These are phyloP conservation scores for Simplicillium aogashimaense DNA, from an alignment of 2,329 filamentous ascomycete genomes.

Conservation along the genomic window DNA sequence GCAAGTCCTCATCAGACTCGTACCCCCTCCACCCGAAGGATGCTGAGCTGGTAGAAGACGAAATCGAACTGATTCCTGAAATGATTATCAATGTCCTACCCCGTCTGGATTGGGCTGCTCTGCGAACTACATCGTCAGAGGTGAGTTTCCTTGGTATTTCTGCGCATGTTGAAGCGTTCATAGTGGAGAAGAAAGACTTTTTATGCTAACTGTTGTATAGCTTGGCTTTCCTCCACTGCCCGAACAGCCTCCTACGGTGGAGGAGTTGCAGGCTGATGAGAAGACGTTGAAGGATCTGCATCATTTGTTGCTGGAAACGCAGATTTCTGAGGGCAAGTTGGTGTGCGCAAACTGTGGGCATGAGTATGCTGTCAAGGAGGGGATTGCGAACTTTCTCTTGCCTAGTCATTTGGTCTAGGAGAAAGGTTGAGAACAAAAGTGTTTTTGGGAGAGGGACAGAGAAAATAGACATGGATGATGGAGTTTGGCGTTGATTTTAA, in stretches of 20 bases:
- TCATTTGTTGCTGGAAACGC: slow-evolving; percentile 75
- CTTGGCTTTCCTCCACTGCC: slow-evolving; percentile 71
- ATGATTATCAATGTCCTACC: slow-evolving; percentile 81
- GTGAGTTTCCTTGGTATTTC: slow-evolving; percentile 33
- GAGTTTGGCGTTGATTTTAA: not conserved
- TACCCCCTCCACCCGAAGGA: slow-evolving; percentile 91
- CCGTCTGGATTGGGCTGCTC: slow-evolving; percentile 77
- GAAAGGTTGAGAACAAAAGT: not conserved
- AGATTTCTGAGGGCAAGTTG: slow-evolving; percentile 78
- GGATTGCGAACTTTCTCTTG: slow-evolving; percentile 91
- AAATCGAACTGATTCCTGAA: slow-evolving; percentile 69
- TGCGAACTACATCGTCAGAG: slow-evolving; percentile 68
- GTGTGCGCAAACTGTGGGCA: slow-evolving; percentile 88
- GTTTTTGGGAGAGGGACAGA: no score
- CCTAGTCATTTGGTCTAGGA: slow-evolving; percentile 74
- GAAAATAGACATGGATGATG: not conserved
- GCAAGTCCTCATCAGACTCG: slow-evolving; percentile 69
- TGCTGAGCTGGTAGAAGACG: slow-evolving; percentile 81
- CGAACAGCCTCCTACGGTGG: slow-evolving; percentile 49
- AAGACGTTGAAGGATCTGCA: slow-evolving; percentile 71
- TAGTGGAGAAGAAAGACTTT: not conserved
- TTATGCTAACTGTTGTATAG: slow-evolving; percentile 29
- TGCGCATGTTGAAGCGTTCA: not conserved
- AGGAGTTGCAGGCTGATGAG: slow-evolving; percentile 54
- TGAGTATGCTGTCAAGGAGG: slow-evolving; percentile 89